A percentile compares a stretch with the other conserved stretches of the same genome.
These are phyloP conservation scores for Apocynum venetum DNA, from an alignment of 257 asterid genomes.

Conservation along the genomic window DNA sequence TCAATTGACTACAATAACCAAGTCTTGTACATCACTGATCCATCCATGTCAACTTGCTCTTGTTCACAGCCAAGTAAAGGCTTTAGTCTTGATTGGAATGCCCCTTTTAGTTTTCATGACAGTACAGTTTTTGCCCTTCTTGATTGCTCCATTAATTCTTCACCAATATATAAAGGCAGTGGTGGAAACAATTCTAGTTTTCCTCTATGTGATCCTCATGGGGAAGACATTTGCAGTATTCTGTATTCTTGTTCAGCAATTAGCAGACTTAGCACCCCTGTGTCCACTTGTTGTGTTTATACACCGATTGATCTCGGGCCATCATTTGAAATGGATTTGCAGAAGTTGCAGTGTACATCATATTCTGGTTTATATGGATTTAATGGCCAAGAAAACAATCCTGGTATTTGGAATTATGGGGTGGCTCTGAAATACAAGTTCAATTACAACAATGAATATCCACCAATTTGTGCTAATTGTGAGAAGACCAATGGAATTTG, in stretches of 20 bases:
- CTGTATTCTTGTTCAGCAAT: slow-evolving; percentile 61
- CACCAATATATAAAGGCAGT: slow-evolving; percentile 37
- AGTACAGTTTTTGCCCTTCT: slow-evolving; percentile 59
- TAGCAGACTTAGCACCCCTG: slow-evolving; percentile 47
- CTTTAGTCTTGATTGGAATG: slow-evolving; percentile 73
- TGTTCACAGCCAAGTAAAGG: slow-evolving; percentile 74
- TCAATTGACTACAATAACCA: slow-evolving; percentile 65
- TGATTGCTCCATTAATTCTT: slow-evolving; percentile 46
- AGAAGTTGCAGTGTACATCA: slow-evolving; percentile 52
- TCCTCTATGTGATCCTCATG: slow-evolving; percentile 57
- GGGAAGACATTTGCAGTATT: slow-evolving; percentile 46
- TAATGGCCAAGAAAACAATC: slow-evolving; percentile 47
- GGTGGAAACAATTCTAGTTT: slow-evolving; percentile 36
- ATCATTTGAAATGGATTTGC: slow-evolving; percentile 64
- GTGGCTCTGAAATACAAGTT: slow-evolving; percentile 69
- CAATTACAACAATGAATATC: slow-evolving; percentile 65
- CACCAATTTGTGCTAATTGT: slow-evolving; percentile 55
- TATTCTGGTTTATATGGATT: slow-evolving; percentile 67
- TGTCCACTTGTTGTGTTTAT: slow-evolving; percentile 69
- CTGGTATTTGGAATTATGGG: slow-evolving; percentile 69
- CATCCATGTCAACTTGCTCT: slow-evolving; percentile 79
- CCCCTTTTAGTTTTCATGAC: slow-evolving; percentile 66
- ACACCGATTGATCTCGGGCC: slow-evolving; percentile 90
- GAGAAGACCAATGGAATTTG: slow-evolving; percentile 83
- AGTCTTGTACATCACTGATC: slow-evolving; percentile 57